Evolutionary conservation across 768 basidiomycete species (phyloP).

Genomic region (Terana coerulea): DNA sequence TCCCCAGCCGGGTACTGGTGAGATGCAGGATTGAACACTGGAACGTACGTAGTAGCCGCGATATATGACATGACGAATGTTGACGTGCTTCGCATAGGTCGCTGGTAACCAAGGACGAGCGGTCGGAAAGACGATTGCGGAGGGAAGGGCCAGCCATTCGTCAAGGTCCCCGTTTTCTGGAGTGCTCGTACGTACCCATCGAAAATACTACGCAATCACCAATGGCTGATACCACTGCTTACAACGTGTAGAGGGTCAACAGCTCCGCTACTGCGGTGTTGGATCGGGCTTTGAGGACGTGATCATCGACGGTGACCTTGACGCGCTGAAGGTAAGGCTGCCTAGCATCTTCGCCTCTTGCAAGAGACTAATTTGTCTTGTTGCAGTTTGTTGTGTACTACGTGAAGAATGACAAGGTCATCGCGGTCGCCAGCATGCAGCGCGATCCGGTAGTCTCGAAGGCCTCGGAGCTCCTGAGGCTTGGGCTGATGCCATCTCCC

Average conservation of each 20-base stretch:
- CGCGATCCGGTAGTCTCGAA: conserved; percentile 78
- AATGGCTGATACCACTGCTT: not conserved
- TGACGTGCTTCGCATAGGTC: conserved; percentile 39
- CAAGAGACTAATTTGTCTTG: not conserved
- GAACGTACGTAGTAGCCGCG: conserved; percentile 52
- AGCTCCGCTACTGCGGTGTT: conserved; percentile 80
- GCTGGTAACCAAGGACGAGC: conserved; percentile 84
- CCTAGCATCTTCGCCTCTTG: not conserved
- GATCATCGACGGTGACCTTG: conserved; percentile 70
- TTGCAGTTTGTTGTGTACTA: conserved; percentile 79
- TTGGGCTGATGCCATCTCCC: conserved; percentile 77
- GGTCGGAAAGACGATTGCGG: conserved; percentile 73
- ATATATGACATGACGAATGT: not conserved
- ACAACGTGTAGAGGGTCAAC: conserved; percentile 62
- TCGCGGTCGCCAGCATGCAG: conserved; percentile 78
- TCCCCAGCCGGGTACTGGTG: conserved; percentile 55
- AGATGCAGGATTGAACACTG: conserved; percentile 79
- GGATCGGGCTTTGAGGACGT: conserved; percentile 72
- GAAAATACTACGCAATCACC: not conserved
- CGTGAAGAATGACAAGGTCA: conserved; percentile 55
- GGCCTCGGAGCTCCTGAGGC: conserved; percentile 71
- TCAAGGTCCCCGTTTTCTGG: conserved; percentile 87
- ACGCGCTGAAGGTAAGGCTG: conserved; percentile 66
- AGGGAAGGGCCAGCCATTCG: conserved; percentile 55
- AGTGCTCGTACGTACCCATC: conserved; percentile 62